Percentiles rank a stretch among this genome's conserved stretches.
phyloP scores from a whole-genome alignment of 306 rosid genomes.

The Lagenaria siceraria region DNA sequence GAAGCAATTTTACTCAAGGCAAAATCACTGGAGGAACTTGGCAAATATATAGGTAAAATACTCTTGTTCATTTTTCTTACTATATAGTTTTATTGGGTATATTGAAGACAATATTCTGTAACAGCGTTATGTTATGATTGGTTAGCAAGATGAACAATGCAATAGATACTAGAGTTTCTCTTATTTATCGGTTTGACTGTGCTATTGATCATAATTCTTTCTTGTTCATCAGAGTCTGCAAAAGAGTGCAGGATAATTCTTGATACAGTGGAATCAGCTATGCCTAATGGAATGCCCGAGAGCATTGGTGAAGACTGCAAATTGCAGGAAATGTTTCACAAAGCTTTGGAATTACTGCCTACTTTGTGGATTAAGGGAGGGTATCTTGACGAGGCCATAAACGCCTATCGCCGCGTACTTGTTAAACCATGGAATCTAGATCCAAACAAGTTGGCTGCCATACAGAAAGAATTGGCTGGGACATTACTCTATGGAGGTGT shows the following conservation, averaged over 20 bases:
- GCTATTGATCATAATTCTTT: constrained; percentile 7
- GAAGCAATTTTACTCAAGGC: constrained; percentile 93
- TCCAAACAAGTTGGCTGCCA: constrained; percentile 38
- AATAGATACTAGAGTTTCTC: neutral
- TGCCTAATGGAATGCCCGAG: constrained; percentile 67
- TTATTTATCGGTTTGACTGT: neutral
- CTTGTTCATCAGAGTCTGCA: constrained; percentile 61
- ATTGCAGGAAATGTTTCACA: constrained; percentile 75
- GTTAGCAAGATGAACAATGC: neutral
- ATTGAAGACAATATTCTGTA: neutral
- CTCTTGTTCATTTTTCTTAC: constrained; percentile 9
- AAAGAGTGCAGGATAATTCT: constrained; percentile 69
- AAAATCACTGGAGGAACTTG: constrained; percentile 64
- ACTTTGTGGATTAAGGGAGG: constrained; percentile 60
- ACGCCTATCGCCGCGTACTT: constrained; percentile 51
- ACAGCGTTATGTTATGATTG: neutral
- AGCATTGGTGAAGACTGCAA: constrained; percentile 62
- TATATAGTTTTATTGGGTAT: neutral
- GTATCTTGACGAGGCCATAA: constrained; percentile 59
- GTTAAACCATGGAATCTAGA: constrained; percentile 84
- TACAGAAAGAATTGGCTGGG: constrained; percentile 62
- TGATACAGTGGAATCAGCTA: constrained; percentile 66
- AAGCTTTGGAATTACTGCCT: constrained; percentile 76
- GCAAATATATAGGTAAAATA: constrained; percentile 44
- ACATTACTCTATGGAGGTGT: constrained; percentile 74